Conservation (phyloP, 78 protist genomes). For the Bigelowiella natans region DNA sequence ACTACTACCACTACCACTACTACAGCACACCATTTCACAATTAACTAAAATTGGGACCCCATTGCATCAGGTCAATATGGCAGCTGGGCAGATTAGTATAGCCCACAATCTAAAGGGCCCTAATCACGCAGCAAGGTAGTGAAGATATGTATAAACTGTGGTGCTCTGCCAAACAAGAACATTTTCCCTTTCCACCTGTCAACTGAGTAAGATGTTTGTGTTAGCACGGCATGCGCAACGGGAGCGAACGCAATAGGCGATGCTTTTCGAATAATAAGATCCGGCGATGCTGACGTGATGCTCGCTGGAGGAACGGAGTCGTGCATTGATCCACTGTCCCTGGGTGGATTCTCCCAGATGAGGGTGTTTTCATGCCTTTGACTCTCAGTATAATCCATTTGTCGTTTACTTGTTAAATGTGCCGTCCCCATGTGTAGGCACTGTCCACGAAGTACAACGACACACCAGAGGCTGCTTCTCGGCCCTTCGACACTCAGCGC, state of each 20-base stretch:
- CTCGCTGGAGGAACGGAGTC: neutral
- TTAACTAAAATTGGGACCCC: constrained; percentile 76
- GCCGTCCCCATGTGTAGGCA: too few species aligned
- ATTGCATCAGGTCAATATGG: constrained; percentile 66
- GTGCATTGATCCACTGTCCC: neutral
- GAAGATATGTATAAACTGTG: too few species aligned
- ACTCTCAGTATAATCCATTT: too few species aligned
- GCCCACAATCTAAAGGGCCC: constrained; percentile 52
- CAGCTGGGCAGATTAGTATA: constrained; percentile 53
- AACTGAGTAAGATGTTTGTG: too few species aligned
- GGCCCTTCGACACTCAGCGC: constrained; percentile 44
- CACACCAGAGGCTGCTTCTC: constrained; percentile 19
- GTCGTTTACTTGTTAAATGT: too few species aligned
- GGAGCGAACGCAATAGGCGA: constrained; percentile 88
- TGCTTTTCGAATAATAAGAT: constrained; percentile 7
- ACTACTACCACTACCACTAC: neutral
- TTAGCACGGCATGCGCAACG: constrained; percentile 85
- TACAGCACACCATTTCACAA: too few species aligned
- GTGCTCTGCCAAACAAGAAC: too few species aligned
- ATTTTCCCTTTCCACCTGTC: too few species aligned
- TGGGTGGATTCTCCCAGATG: neutral
- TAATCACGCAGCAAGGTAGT: too few species aligned
- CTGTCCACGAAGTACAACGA: neutral
- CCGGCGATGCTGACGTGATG: neutral
- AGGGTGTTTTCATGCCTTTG: too few species aligned